Conservation (phyloP, 2,329 filamentous ascomycete species). For the Fusarium burgessii region DNA sequence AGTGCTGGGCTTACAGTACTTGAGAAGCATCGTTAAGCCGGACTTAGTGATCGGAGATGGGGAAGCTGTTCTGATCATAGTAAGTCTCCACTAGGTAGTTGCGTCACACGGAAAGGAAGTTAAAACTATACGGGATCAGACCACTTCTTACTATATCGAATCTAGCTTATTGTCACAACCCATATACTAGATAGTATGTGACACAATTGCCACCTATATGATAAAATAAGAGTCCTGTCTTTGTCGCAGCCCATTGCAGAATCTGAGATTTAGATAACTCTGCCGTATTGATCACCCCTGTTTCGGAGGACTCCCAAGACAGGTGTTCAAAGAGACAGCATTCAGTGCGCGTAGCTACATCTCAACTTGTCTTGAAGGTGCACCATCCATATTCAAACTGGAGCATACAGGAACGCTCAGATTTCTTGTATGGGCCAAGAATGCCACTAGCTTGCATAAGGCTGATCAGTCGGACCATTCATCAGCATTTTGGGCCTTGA, state of each 20-base stretch:
- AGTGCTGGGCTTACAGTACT: not conserved
- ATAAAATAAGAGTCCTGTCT: not conserved
- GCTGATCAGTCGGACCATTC: slow-evolving; percentile 14
- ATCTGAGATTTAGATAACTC: too few species aligned
- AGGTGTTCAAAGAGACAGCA: too few species aligned
- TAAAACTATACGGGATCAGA: not conserved
- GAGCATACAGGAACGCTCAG: slow-evolving; percentile 27
- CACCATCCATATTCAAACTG: not conserved
- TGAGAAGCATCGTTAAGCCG: not conserved
- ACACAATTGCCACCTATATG: not conserved
- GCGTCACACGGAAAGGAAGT: slow-evolving; percentile 23
- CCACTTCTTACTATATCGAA: not conserved
- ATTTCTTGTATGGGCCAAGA: slow-evolving; percentile 15
- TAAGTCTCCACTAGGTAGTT: not conserved
- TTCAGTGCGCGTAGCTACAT: not conserved
- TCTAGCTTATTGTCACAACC: not conserved
- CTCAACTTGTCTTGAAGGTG: not conserved
- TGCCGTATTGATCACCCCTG: too few species aligned
- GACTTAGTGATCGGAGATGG: not conserved
- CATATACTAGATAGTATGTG: not conserved
- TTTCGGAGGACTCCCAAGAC: too few species aligned
- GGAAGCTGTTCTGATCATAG: not conserved
- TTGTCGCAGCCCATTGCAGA: too few species aligned
- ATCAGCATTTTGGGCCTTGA: not conserved
- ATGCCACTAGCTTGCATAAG: slow-evolving; percentile 16